Percentiles rank a stretch among this genome's conserved stretches.
Conservation (phyloP, 2,329 filamentous ascomycete species). For the Verticillium longisporum region DNA sequence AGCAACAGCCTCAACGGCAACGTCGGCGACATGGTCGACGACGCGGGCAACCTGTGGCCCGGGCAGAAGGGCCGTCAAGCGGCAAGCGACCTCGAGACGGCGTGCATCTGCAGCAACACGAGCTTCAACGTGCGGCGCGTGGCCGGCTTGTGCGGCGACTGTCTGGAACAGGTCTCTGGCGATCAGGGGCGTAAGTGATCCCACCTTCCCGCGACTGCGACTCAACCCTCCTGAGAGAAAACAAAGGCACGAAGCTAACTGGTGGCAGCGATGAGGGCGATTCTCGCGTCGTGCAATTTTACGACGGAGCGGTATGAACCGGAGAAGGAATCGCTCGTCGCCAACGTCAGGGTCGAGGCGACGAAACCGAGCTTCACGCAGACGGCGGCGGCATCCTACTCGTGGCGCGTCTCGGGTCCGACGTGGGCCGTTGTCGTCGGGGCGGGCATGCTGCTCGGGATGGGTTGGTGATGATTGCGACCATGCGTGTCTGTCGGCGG, state of each 20-base stretch:
- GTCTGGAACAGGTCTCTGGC: conserved; percentile 21
- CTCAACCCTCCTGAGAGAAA: too few species aligned
- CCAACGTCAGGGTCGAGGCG: conserved; percentile 26
- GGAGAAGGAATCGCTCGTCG: conserved; percentile 20
- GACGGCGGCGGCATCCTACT: background rate
- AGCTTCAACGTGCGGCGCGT: conserved; percentile 32
- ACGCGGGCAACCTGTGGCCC: conserved; percentile 4
- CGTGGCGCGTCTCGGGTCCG: background rate
- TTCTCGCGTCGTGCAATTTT: conserved; percentile 29
- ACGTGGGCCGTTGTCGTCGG: background rate
- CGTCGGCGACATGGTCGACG: conserved; percentile 15
- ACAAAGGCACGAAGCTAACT: background rate
- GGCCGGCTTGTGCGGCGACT: conserved; percentile 30
- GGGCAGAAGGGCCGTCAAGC: conserved; percentile 7
- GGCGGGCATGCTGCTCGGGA: background rate
- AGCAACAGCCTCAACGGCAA: background rate
- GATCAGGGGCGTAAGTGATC: background rate
- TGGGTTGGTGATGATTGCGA: background rate
- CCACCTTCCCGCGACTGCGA: background rate
- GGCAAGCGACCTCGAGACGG: conserved; percentile 20
- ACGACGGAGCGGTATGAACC: conserved; percentile 19
- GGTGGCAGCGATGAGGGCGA: conserved; percentile 24
- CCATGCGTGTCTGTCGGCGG: too few species aligned
- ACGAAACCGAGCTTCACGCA: conserved; percentile 14
- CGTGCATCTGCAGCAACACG: conserved; percentile 29